Evolutionary conservation across 495 filamentous ascomycete genomes (phyloP).

Genomic region (Tuber calosporum): DNA sequence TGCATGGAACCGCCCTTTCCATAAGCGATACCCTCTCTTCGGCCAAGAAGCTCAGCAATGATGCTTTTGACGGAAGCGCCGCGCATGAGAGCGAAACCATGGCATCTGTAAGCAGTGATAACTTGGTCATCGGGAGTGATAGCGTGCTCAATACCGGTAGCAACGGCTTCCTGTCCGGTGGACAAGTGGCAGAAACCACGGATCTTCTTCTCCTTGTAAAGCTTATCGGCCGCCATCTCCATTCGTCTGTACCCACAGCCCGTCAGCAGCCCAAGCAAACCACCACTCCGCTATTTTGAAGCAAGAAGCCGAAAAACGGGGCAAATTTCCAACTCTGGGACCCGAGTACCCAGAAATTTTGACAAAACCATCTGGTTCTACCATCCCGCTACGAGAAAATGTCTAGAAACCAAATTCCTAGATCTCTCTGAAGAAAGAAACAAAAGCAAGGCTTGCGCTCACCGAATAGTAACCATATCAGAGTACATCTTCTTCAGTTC

Average conservation of each 20-base stretch:
- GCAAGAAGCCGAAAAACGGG: neutral
- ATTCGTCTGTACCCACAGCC: slow-evolving; percentile 61
- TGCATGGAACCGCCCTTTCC: slow-evolving; percentile 99
- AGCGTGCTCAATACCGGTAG: slow-evolving; percentile 92
- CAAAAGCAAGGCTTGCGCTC: slow-evolving; percentile 41
- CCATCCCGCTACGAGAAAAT: neutral
- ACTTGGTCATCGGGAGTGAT: slow-evolving; percentile 83
- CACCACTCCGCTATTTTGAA: neutral
- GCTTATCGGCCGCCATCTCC: slow-evolving; percentile 96
- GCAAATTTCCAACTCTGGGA: slow-evolving; percentile 4
- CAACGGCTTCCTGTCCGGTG: slow-evolving; percentile 94
- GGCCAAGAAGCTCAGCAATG: slow-evolving; percentile 91
- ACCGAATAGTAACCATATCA: slow-evolving; percentile 93
- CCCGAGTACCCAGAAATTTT: slow-evolving; percentile 18
- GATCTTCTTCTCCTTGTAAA: slow-evolving; percentile 99
- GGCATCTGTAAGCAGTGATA: slow-evolving; percentile 97
- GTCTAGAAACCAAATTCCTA: neutral
- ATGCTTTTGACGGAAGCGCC: slow-evolving; percentile 85
- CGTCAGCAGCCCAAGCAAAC: slow-evolving; percentile 9
- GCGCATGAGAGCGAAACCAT: slow-evolving; percentile 96
- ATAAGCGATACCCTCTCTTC: slow-evolving; percentile 92
- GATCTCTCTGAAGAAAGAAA: slow-evolving; percentile 1
- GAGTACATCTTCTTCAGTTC: slow-evolving; percentile 98
- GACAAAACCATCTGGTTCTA: slow-evolving; percentile 7
- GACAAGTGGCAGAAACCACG: slow-evolving; percentile 99